Evolutionary conservation across 495 filamentous ascomycete species (phyloP), one percentile per base, ranked within the genome.

Genomic region (Cercophora scortea): DNA sequence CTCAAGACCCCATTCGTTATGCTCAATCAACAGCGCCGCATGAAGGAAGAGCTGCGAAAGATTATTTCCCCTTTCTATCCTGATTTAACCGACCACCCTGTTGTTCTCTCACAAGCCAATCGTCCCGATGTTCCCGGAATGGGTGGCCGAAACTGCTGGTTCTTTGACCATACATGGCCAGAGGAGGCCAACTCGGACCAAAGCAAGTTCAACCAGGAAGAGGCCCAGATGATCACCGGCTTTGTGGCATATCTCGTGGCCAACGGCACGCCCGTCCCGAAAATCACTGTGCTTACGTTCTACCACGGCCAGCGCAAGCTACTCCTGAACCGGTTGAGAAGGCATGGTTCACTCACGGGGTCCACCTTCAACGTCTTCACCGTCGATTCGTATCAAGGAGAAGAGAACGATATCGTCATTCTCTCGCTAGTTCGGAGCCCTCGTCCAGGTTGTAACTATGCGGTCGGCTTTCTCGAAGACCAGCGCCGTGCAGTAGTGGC

Each of bases 321-420:
- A 4, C 69, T 96, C 8, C 55, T 83, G 0, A 73, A 64, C 34
- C 60, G 69, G 2, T 62, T 91, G 43, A 78, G 67, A 42, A 66
- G 54, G 16, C 73, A 83, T 43, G 54, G 63, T 0, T 74, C 78
- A 45, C 69, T 89, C 1, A 61, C 66, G 51, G 70, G 67, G 7
- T 48, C 57, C 0, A 62, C 66, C 35, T 77, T 86, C 59, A 90
- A 88, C 19, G 82, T 96, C 1, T 77, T 75, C 39, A 96, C 93
- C 0, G 88, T 97, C 0, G 93, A 97, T 60, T 90, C 88, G 0
- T 96, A 92, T 64, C 93, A 97, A 62, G 92, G 92, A 32, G 90
- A 96, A 62, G 90, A 97, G 59, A 96, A 96, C 58, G 88, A 89
- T 16, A 73, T 96, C 36, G 71, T 96, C 15, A 58, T 97, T 5